phyloP scores from a whole-genome alignment of 2,329 filamentous ascomycete genomes.

The Beauveria sp. region DNA sequence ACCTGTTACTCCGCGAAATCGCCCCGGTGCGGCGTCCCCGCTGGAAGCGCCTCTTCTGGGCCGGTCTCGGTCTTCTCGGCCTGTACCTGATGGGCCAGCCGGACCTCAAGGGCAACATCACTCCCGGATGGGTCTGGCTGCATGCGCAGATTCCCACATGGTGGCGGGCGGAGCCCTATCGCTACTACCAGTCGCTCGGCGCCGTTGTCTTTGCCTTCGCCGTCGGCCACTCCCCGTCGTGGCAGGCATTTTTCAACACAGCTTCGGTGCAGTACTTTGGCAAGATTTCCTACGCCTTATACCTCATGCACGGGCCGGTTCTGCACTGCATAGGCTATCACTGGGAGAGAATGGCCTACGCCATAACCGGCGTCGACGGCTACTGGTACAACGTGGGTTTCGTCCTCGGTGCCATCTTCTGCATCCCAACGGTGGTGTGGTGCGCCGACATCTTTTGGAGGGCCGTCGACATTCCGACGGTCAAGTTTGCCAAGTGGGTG shows the following conservation, averaged over 20 bases:
- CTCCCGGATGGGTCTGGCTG: slow-evolving; percentile 46
- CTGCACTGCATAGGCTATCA: slow-evolving; percentile 47
- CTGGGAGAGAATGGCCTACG: slow-evolving; percentile 41
- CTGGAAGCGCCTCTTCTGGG: slow-evolving; percentile 27
- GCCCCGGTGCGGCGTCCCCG: not conserved
- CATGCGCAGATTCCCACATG: slow-evolving; percentile 40
- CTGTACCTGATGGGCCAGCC: slow-evolving; percentile 43
- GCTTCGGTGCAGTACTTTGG: slow-evolving; percentile 49
- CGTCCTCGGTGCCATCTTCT: slow-evolving; percentile 36
- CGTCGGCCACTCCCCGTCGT: slow-evolving; percentile 37
- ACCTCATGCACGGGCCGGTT: slow-evolving; percentile 53
- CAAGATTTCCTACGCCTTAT: slow-evolving; percentile 52
- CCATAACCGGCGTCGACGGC: slow-evolving; percentile 39
- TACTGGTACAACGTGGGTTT: slow-evolving; percentile 39
- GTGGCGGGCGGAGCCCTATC: slow-evolving; percentile 41
- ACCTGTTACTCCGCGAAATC: slow-evolving; percentile 20
- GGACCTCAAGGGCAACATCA: slow-evolving; percentile 33
- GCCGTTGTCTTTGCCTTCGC: slow-evolving; percentile 44
- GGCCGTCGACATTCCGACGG: slow-evolving; percentile 46
- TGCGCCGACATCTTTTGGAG: slow-evolving; percentile 50
- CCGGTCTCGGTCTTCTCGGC: slow-evolving; percentile 35
- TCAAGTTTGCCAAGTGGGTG: slow-evolving; percentile 49
- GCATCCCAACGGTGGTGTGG: slow-evolving; percentile 46
- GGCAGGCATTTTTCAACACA: slow-evolving; percentile 45
- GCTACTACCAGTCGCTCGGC: slow-evolving; percentile 50